A percentile compares a stretch with the other conserved stretches of the same genome.
Evolutionary conservation across 345 rosid species (phyloP).

Genomic region (Hibiscus syriacus): DNA sequence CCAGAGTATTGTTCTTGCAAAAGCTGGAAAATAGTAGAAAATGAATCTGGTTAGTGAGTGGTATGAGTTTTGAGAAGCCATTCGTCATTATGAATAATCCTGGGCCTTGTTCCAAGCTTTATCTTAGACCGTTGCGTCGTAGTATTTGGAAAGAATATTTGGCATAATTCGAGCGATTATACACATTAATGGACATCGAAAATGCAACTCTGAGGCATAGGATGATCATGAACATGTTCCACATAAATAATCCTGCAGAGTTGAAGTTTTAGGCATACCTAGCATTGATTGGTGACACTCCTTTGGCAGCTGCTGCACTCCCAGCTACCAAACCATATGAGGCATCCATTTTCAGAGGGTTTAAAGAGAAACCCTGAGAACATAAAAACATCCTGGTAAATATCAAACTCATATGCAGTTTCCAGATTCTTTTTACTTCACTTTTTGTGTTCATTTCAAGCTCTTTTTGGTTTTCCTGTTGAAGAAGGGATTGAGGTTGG

Average conservation of each 20-base stretch:
- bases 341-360: conserved; percentile 31
- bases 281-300: conserved; percentile 34
- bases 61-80: background rate
- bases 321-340: conserved; percentile 26
- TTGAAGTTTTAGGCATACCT: conserved; percentile 19
- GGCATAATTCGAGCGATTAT: background rate
- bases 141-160: background rate
- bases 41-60: background rate
- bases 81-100: background rate
- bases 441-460: background rate
- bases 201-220: background rate
- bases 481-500: no score
- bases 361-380: conserved; percentile 34
- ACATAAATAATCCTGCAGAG: conserved; percentile 1
- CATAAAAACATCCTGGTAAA: no score
- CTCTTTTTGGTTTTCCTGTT: background rate
- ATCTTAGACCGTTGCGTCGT: background rate
- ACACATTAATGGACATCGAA: background rate
- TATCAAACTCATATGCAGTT: conserved; percentile 2
- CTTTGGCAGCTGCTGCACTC: conserved; percentile 41
- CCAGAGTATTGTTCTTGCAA: conserved; percentile 38
- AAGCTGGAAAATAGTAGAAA: conserved; percentile 24
- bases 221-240: background rate
- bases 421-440: background rate
- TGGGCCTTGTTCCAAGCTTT: background rate